These are phyloP conservation scores for Globisporangium rhizosaccharum DNA, from an alignment of 352 stramenopile species.

Conservation along the genomic window DNA sequence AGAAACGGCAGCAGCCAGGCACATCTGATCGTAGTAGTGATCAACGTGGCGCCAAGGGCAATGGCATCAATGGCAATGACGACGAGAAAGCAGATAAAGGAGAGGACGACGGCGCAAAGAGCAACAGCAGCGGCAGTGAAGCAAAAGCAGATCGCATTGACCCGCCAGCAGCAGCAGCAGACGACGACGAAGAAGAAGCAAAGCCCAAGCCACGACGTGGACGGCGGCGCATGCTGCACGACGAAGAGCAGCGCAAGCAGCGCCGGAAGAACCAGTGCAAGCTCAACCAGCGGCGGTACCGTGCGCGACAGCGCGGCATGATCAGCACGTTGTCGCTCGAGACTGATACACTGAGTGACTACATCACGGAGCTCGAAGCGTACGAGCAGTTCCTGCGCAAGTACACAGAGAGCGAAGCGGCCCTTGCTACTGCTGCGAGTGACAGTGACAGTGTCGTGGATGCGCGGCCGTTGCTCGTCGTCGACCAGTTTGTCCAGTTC, in stretches of 20 bases:
- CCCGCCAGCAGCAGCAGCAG: not conserved
- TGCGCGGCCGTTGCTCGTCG: slow-evolving; percentile 28
- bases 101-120: slow-evolving; percentile 1
- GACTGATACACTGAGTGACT: slow-evolving; percentile 38
- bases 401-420: slow-evolving; percentile 11
- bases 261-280: slow-evolving; percentile 70
- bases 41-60: not conserved
- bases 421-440: slow-evolving; percentile 1
- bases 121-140: slow-evolving; percentile 1
- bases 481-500: slow-evolving; percentile 40
- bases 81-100: too few species aligned
- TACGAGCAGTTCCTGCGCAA: slow-evolving; percentile 46
- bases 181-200: not conserved
- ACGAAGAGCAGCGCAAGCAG: slow-evolving; percentile 55
- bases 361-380: slow-evolving; percentile 37
- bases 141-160: not conserved
- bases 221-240: slow-evolving; percentile 45
- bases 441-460: slow-evolving; percentile 1
- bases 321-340: slow-evolving; percentile 58
- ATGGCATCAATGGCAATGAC: not conserved
- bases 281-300: slow-evolving; percentile 66
- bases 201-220: slow-evolving; percentile 27
- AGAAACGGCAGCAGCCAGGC: too few species aligned
- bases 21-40: too few species aligned
- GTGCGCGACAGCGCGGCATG: slow-evolving; percentile 53